phyloP scores from a whole-genome alignment of 495 filamentous ascomycete genomes.

The Tuber indicum region DNA sequence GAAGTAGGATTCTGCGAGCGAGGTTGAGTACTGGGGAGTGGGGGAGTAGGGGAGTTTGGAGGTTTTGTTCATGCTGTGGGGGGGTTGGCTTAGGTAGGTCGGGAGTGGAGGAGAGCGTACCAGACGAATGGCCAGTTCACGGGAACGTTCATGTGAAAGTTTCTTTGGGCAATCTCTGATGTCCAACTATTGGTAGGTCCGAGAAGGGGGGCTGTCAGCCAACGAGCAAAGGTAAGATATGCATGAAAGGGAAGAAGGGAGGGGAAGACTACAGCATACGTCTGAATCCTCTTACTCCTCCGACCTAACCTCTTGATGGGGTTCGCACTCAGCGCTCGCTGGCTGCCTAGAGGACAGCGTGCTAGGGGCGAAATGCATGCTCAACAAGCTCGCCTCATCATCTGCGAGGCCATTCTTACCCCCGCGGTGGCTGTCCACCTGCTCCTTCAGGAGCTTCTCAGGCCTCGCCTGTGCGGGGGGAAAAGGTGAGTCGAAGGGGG shows the following conservation, averaged over 20 bases:
- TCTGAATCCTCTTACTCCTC: constrained; percentile 56
- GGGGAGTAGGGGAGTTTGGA: constrained; percentile 84
- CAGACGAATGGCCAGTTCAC: constrained; percentile 84
- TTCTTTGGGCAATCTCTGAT: constrained; percentile 81
- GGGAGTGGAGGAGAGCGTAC: constrained; percentile 45
- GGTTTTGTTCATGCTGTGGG: constrained; percentile 76
- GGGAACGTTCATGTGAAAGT: constrained; percentile 88
- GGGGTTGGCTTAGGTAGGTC: constrained; percentile 10
- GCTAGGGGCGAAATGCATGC: constrained; percentile 70
- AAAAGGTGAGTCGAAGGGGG: constrained; percentile 62
- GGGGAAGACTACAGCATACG: constrained; percentile 16
- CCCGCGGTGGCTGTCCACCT: neutral
- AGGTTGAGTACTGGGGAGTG: constrained; percentile 57
- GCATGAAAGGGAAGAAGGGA: neutral
- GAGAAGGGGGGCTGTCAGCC: constrained; percentile 14
- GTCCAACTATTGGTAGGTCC: constrained; percentile 57
- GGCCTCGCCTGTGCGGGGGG: constrained; percentile 48
- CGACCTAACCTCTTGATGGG: constrained; percentile 61
- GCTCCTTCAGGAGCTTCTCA: constrained; percentile 57
- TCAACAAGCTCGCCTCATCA: constrained; percentile 62
- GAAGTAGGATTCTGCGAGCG: constrained; percentile 49
- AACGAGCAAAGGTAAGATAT: constrained; percentile 1
- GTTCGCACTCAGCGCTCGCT: constrained; percentile 64
- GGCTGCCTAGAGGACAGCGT: constrained; percentile 72
- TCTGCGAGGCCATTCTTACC: constrained; percentile 48